phyloP scores from a whole-genome alignment of 23 red algal genomes.

The Gracilariopsis chorda region DNA sequence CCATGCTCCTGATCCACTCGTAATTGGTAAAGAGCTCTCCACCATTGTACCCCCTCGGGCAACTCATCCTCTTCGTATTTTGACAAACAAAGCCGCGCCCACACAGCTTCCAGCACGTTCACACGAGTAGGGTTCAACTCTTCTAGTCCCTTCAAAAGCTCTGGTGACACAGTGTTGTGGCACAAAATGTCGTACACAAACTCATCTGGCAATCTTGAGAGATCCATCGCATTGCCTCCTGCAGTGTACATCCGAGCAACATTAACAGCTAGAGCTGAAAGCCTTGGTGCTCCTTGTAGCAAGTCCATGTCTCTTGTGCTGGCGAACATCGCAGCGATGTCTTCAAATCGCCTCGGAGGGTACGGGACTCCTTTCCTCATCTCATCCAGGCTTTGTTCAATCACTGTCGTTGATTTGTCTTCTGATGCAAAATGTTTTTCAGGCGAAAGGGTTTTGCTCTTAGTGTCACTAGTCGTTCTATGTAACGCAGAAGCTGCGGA shows the following conservation, averaged over 20 bases:
- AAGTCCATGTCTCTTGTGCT: not conserved
- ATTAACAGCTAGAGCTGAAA: conserved; percentile 19
- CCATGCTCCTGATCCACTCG: not conserved
- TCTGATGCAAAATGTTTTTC: not conserved
- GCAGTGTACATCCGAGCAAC: conserved; percentile 13
- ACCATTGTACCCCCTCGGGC: not conserved
- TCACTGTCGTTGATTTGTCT: not conserved
- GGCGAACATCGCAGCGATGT: not conserved
- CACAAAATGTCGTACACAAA: conserved; percentile 12
- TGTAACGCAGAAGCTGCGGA: not conserved
- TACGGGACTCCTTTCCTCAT: not conserved
- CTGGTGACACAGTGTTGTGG: not conserved
- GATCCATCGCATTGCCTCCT: conserved; percentile 8
- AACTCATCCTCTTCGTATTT: conserved; percentile 25
- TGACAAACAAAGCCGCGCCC: conserved; percentile 12
- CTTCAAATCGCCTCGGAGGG: not conserved
- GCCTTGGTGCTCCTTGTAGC: conserved; percentile 22
- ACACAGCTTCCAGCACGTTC: conserved; percentile 28
- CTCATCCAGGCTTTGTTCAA: not conserved
- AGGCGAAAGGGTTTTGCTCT: not conserved
- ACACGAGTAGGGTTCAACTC: conserved; percentile 23
- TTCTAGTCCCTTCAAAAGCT: conserved; percentile 20
- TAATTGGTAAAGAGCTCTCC: conserved; percentile 32
- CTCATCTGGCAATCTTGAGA: conserved; percentile 28
- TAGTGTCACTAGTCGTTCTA: not conserved